These are phyloP conservation scores for Trichoderma atroviride DNA, from an alignment of 2,329 filamentous ascomycete genomes.

Conservation along the genomic window DNA sequence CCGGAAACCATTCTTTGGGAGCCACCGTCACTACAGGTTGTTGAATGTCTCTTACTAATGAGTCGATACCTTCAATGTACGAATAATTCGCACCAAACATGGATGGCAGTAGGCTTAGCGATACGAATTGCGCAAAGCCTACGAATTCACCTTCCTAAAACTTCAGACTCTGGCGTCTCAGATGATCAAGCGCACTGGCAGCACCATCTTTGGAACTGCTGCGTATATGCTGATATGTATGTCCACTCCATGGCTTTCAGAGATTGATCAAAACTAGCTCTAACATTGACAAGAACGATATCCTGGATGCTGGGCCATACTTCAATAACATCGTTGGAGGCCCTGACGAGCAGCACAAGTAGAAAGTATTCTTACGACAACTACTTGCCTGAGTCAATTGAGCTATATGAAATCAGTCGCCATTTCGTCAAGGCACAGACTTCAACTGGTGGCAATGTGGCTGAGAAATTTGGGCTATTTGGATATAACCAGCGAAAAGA, in stretches of 20 bases:
- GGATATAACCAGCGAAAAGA: background rate
- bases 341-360: background rate
- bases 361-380: background rate
- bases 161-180: background rate
- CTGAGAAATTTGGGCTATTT: background rate
- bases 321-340: background rate
- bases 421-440: background rate
- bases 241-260: rapidly evolving
- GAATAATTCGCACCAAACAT: background rate
- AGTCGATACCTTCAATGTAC: conserved; percentile 5
- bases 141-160: background rate
- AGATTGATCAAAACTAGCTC: background rate
- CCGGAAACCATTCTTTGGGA: background rate
- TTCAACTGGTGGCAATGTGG: background rate
- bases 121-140: background rate
- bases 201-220: conserved; percentile 7
- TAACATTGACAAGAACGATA: background rate
- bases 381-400: background rate
- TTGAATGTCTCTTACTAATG: conserved; percentile 4
- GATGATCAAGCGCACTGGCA: background rate
- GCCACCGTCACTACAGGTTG: background rate
- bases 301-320: conserved; percentile 1
- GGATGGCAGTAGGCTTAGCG: conserved; percentile 5
- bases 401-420: background rate
- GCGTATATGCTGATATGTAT: conserved; percentile 7